These are phyloP conservation scores for Penicillium occitanis DNA, from an alignment of 2,329 filamentous ascomycete species.

Conservation along the genomic window DNA sequence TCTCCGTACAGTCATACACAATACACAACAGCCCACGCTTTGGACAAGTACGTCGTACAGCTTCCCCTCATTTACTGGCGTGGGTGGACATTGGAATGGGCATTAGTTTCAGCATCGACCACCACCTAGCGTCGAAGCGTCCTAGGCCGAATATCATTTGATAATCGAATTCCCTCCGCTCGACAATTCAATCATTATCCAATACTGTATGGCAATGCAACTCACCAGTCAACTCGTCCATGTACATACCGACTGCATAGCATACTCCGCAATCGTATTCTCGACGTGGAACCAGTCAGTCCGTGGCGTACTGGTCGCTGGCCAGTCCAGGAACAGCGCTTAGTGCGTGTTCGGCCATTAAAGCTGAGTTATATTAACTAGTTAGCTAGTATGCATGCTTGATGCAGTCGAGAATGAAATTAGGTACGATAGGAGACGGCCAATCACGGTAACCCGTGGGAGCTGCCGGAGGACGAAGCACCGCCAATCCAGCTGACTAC, in stretches of 20 bases:
- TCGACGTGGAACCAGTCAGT: constrained; percentile 9
- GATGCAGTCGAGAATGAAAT: constrained; percentile 5
- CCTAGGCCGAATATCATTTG: background rate
- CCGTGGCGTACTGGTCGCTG: background rate
- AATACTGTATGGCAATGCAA: background rate
- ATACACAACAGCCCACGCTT: background rate
- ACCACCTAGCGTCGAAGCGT: background rate
- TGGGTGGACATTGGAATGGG: background rate
- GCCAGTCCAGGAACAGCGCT: constrained; percentile 5
- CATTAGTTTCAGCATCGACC: constrained; percentile 5
- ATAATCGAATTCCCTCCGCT: background rate
- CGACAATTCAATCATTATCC: background rate
- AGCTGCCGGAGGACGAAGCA: constrained; percentile 7
- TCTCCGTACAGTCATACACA: background rate
- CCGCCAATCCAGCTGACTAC: background rate
- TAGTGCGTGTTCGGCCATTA: background rate
- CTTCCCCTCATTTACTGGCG: constrained; percentile 9
- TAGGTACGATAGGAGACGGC: constrained; percentile 11
- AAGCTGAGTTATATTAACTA: background rate
- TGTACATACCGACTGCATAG: background rate
- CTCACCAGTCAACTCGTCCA: background rate
- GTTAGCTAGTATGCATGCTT: background rate
- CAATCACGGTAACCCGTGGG: background rate
- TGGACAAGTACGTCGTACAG: background rate
- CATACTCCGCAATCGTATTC: background rate